A percentile compares a stretch with the other conserved stretches of the same genome.
Conservation (phyloP, 345 rosid genomes). For the Lumnitzera littorea region DNA sequence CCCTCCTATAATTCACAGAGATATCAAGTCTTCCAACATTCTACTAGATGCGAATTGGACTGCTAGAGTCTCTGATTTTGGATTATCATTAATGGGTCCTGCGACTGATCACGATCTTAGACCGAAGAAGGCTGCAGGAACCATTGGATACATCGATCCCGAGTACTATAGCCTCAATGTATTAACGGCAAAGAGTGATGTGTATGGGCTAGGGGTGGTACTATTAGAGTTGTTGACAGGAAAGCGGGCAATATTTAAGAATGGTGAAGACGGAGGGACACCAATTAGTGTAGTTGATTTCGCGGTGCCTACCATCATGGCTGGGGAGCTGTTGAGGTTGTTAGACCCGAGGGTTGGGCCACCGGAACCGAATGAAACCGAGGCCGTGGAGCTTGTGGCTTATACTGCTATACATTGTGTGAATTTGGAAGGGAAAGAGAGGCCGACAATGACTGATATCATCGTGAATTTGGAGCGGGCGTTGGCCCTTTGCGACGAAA, state of each 20-base stretch:
- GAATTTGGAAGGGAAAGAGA: conserved; percentile 25
- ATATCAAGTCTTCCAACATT: conserved; percentile 43
- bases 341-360: conserved; percentile 25
- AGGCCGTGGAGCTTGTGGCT: conserved; percentile 38
- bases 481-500: conserved; percentile 18
- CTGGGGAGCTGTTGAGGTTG: conserved; percentile 16
- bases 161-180: conserved; percentile 42
- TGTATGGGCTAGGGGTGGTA: conserved; percentile 42
- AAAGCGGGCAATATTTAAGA: conserved; percentile 28
- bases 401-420: conserved; percentile 35
- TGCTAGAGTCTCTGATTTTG: conserved; percentile 40
- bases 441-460: conserved; percentile 26
- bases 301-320: conserved; percentile 26
- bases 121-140: conserved; percentile 43
- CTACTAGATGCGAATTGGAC: conserved; percentile 33
- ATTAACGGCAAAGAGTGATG: conserved; percentile 39
- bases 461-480: conserved; percentile 30
- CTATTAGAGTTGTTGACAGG: conserved; percentile 38
- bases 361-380: conserved; percentile 21
- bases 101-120: conserved; percentile 15
- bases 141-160: conserved; percentile 48
- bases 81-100: conserved; percentile 41
- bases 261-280: conserved; percentile 21
- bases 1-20: conserved; percentile 41
- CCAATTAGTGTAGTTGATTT: conserved; percentile 28